phyloP scores from a whole-genome alignment of 148 eudicot genomes.

The Vaccinium darrowii region DNA sequence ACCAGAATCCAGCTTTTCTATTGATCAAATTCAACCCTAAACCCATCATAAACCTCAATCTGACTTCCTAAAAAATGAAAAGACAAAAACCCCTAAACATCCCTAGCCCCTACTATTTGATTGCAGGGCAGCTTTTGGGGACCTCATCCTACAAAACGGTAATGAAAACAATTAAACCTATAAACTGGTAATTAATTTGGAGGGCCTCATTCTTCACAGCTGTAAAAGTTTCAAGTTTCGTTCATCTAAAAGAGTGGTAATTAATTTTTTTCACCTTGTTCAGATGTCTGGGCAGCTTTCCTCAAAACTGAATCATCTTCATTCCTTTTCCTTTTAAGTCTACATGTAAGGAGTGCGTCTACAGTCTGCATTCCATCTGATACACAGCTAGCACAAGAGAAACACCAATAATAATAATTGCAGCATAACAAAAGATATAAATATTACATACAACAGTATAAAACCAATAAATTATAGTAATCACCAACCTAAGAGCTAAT shows the following conservation, averaged over 20 bases:
- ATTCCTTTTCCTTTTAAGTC: slow-evolving; percentile 80
- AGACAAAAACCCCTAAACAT: neutral
- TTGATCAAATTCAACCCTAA: neutral
- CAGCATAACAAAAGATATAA: neutral
- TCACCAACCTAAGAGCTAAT: slow-evolving; percentile 82
- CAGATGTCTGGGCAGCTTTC: slow-evolving; percentile 40
- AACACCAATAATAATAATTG: slow-evolving; percentile 23
- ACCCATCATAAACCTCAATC: slow-evolving; percentile 1
- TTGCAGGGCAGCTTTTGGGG: neutral
- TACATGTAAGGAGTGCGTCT: slow-evolving; percentile 89
- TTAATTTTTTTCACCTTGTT: slow-evolving; percentile 43
- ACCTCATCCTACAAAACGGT: neutral
- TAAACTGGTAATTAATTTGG: neutral
- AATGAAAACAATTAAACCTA: slow-evolving; percentile 2
- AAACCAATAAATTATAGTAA: slow-evolving; percentile 4
- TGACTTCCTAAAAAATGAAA: neutral
- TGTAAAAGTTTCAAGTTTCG: neutral
- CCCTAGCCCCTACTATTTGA: neutral
- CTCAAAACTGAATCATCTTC: slow-evolving; percentile 36
- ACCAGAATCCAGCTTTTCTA: neutral
- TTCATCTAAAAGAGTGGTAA: neutral
- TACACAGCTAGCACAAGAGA: slow-evolving; percentile 70
- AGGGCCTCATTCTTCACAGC: neutral
- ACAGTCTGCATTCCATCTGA: slow-evolving; percentile 92
- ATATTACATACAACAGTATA: neutral